Evolutionary conservation across 345 rosid species (phyloP), one percentile per base, ranked within the genome.

Genomic region (Clausena lansium): DNA sequence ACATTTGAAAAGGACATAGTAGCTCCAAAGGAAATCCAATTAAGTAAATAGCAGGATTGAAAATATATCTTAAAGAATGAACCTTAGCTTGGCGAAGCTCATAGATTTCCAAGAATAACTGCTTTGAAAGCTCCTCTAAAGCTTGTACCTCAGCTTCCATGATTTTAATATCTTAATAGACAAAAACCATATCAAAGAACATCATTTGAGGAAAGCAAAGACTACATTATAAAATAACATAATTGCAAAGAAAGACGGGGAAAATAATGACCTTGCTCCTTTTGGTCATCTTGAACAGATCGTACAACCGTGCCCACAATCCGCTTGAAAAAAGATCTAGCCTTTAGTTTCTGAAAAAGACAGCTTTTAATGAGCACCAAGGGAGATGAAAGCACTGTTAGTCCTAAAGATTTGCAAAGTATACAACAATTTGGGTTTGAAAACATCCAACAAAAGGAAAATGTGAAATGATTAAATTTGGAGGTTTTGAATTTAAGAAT

Each of bases 1-100:
- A 32, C n/a, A 64, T 71, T 72, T 61, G 39, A 32, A 17, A 70
- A 62, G 17, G 45, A 13, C 4, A 70, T 32, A 70, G 67, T 68
- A 50, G 9, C 19, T 71, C 41, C 45, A 17, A 5, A 54, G 54
- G 62, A 25, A 61, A 2, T 33, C 30, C 38, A 20, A 27, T 61
- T 17, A 54, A 52, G 8, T 33, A 52, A 25, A 54, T 35, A n/a
- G n/a, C 71, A 38, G 57, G 7, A n/a, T 61, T 13, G 32, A n/a
- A 81, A 60, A 50, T 72, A 67, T 25, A 67, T 8, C 19, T 25
- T 10, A 17, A 45, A 76, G 65, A 80, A 80, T 28, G 81, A 76
- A 94, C 98, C 97, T 94, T 96, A 78, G 99, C 95, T 78, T 94
- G 98, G 78, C 93, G 97, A 85, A 96, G 98, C 88, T 96, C 99